These are phyloP conservation scores for Termitomyces sp. DNA, from an alignment of 768 basidiomycete genomes.

Conservation along the genomic window DNA sequence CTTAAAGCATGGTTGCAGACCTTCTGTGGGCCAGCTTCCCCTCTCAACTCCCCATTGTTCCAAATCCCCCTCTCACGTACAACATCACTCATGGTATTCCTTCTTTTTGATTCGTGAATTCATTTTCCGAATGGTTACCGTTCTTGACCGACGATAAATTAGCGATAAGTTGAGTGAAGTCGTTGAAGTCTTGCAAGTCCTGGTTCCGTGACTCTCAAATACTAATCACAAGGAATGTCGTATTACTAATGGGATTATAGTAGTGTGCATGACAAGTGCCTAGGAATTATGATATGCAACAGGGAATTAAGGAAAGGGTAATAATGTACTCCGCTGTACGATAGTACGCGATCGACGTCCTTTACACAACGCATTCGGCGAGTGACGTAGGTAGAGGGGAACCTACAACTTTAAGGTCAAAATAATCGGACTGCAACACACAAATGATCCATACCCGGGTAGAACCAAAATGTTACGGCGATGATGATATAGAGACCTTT, in stretches of 20 bases:
- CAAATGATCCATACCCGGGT: constrained; percentile 32
- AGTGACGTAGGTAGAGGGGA: constrained; percentile 13
- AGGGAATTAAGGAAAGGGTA: background rate
- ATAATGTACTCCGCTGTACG: background rate
- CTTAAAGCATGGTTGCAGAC: background rate
- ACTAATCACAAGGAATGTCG: background rate
- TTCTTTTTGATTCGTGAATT: background rate
- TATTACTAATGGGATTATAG: background rate
- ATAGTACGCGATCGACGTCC: background rate
- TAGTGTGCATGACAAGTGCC: background rate
- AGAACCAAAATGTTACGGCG: constrained; percentile 71
- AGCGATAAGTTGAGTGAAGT: background rate
- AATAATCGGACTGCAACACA: background rate
- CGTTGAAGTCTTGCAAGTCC: background rate
- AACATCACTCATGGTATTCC: background rate
- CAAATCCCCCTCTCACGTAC: background rate
- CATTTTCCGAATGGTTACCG: background rate
- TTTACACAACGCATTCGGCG: constrained; percentile 7
- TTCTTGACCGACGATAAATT: background rate
- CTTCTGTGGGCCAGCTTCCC: background rate
- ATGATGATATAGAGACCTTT: constrained; percentile 67
- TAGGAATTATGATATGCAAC: background rate
- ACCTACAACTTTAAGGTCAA: constrained; percentile 4
- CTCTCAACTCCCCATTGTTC: background rate
- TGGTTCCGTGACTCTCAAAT: background rate